Conservation (phyloP, 139 green algal species). For the Deuterostichococcus epilithicus region DNA sequence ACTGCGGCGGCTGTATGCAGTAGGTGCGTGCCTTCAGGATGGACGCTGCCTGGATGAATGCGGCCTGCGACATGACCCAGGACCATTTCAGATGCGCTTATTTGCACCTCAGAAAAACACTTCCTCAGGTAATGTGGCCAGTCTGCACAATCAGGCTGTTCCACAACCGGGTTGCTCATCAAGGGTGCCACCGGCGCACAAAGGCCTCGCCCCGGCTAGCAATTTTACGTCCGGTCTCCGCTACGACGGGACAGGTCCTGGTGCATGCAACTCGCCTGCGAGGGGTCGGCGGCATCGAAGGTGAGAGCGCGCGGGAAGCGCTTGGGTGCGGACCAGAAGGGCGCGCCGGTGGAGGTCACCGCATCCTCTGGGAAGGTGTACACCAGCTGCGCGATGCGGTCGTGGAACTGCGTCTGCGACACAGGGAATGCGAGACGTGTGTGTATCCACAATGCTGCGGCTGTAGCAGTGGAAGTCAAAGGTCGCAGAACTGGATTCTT, state of each 20-base stretch:
- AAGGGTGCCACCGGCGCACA: too few relatives aligned
- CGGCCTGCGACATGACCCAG: constrained; percentile 31
- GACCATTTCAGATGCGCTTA: not conserved
- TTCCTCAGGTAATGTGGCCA: not conserved
- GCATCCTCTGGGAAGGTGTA: constrained; percentile 97
- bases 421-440: not conserved
- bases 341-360: constrained; percentile 79
- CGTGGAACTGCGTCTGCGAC: constrained; percentile 70
- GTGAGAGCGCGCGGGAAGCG: constrained; percentile 85
- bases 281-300: constrained; percentile 71
- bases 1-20: constrained; percentile 71
- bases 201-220: too few relatives aligned
- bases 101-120: too few relatives aligned
- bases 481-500: too few relatives aligned
- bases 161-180: too few relatives aligned
- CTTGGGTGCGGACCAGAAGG: constrained; percentile 98
- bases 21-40: constrained; percentile 89
- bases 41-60: constrained; percentile 76
- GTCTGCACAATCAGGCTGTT: not conserved
- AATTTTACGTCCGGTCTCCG: too few relatives aligned
- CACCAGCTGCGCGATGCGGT: constrained; percentile 88
- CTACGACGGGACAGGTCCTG: too few relatives aligned
- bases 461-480: too few relatives aligned
- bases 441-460: too few relatives aligned
- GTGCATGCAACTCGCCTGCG: constrained; percentile 12